These are phyloP conservation scores for Wolfiporia cocos DNA, from an alignment of 1,284 basidiomycete genomes.

Conservation along the genomic window DNA sequence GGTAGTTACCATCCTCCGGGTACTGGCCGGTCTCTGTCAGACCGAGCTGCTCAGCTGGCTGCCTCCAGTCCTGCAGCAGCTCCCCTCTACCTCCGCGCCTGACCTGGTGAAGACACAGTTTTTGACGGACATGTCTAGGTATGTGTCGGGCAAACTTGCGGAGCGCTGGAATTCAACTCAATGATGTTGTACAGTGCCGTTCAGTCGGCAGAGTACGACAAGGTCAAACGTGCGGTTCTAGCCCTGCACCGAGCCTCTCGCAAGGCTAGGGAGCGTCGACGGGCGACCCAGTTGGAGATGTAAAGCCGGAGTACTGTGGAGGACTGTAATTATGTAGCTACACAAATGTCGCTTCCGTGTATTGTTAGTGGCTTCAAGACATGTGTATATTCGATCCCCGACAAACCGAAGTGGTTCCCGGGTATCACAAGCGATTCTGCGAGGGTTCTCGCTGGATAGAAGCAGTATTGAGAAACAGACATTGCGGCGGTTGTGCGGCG, in stretches of 20 bases:
- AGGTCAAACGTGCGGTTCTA: conserved; percentile 73
- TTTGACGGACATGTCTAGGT: conserved; percentile 70
- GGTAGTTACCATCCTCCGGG: conserved; percentile 76
- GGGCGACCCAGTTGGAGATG: conserved; percentile 37
- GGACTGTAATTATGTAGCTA: background rate
- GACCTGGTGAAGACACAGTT: conserved; percentile 72
- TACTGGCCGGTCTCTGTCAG: conserved; percentile 63
- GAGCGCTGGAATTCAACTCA: conserved; percentile 1
- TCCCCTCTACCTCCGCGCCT: conserved; percentile 62
- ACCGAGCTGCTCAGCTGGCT: conserved; percentile 70
- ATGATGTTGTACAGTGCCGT: conserved; percentile 44
- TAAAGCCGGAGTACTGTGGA: conserved; percentile 23
- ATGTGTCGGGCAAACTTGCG: conserved; percentile 26
- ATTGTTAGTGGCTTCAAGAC: background rate
- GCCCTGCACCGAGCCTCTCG: conserved; percentile 59
- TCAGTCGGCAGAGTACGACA: conserved; percentile 60
- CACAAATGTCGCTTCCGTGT: background rate
- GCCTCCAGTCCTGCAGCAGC: conserved; percentile 60
- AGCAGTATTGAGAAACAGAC: too few relatives aligned
- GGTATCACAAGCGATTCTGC: too few relatives aligned
- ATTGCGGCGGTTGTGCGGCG: background rate
- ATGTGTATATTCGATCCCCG: background rate
- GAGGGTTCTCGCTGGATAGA: too few relatives aligned
- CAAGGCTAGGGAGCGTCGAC: conserved; percentile 63
- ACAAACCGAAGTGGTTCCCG: too few relatives aligned